These are phyloP conservation scores for Claviceps sorghi DNA, from an alignment of 2,329 filamentous ascomycete species.

Conservation along the genomic window DNA sequence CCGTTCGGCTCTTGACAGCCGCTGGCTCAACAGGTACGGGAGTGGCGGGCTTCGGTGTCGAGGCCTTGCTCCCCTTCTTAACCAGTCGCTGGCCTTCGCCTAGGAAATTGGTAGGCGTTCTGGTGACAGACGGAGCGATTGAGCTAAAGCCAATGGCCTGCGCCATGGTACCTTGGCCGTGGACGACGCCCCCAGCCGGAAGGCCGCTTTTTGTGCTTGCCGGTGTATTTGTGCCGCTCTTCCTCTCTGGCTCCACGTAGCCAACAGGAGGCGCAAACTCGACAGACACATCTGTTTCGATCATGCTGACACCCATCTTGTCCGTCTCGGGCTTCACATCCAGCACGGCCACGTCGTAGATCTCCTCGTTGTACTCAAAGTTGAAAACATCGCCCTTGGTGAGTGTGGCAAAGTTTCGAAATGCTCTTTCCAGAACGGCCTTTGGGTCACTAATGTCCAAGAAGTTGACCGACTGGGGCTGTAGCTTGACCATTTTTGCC, in stretches of 20 bases:
- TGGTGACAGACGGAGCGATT: slow-evolving; percentile 66
- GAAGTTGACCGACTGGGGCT: slow-evolving; percentile 85
- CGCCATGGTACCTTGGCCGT: slow-evolving; percentile 85
- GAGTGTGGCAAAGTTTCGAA: slow-evolving; percentile 87
- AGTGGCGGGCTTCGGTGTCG: slow-evolving; percentile 51
- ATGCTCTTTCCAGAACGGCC: slow-evolving; percentile 90
- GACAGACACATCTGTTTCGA: slow-evolving; percentile 92
- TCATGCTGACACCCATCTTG: slow-evolving; percentile 79
- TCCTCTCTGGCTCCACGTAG: slow-evolving; percentile 72
- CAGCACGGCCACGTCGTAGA: slow-evolving; percentile 84
- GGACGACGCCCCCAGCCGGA: slow-evolving; percentile 59
- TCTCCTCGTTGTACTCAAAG: slow-evolving; percentile 89
- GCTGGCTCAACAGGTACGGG: slow-evolving; percentile 36
- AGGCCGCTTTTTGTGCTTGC: slow-evolving; percentile 49
- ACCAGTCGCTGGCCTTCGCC: slow-evolving; percentile 70
- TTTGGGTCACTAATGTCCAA: slow-evolving; percentile 96
- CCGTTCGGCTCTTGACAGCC: slow-evolving; percentile 35
- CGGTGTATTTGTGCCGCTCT: slow-evolving; percentile 77
- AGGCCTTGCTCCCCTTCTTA: slow-evolving; percentile 62
- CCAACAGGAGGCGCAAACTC: slow-evolving; percentile 91
- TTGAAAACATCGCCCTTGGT: slow-evolving; percentile 92
- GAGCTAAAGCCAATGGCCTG: slow-evolving; percentile 93
- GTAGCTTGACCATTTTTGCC: slow-evolving; percentile 87
- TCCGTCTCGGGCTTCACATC: slow-evolving; percentile 79
- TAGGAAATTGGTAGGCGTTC: slow-evolving; percentile 62